Evolutionary conservation across 1,284 basidiomycete genomes (phyloP).

Genomic region (Pascua guehoae): DNA sequence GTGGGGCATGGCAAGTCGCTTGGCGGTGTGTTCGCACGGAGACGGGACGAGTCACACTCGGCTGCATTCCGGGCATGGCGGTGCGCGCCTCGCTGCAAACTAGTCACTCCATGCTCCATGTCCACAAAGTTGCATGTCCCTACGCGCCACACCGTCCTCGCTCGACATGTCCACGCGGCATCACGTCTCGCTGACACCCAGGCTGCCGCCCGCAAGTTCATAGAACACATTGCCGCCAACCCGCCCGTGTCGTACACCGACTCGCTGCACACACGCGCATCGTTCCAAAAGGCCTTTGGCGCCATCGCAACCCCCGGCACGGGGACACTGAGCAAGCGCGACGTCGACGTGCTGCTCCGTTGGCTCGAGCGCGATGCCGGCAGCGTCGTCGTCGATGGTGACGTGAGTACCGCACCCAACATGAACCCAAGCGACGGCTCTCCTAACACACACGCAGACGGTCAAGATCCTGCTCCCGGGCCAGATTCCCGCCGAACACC

Average conservation of each 20-base stretch:
- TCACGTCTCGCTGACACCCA: slow-evolving; percentile 8
- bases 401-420: slow-evolving; percentile 57
- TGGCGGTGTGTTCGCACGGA: too few relatives aligned
- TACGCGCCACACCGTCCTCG: too few relatives aligned
- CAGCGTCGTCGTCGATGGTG: slow-evolving; percentile 61
- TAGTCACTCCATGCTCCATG: too few relatives aligned
- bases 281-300: slow-evolving; percentile 63
- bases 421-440: background rate
- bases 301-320: slow-evolving; percentile 24
- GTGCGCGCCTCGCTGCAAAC: too few relatives aligned
- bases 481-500: slow-evolving; percentile 33
- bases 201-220: slow-evolving; percentile 59
- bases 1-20: too few relatives aligned
- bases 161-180: too few relatives aligned
- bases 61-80: background rate
- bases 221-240: slow-evolving; percentile 55
- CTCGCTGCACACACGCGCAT: slow-evolving; percentile 60
- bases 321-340: slow-evolving; percentile 20
- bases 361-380: slow-evolving; percentile 73
- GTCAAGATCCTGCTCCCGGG: slow-evolving; percentile 65
- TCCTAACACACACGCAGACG: slow-evolving; percentile 54
- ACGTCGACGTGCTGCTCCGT: slow-evolving; percentile 67
- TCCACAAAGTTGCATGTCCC: too few relatives aligned
- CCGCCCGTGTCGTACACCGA: slow-evolving; percentile 59
- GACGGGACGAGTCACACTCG: too few relatives aligned